These are phyloP conservation scores for Alternaria brassicae DNA, from an alignment of 2,329 filamentous ascomycete genomes.

Conservation along the genomic window DNA sequence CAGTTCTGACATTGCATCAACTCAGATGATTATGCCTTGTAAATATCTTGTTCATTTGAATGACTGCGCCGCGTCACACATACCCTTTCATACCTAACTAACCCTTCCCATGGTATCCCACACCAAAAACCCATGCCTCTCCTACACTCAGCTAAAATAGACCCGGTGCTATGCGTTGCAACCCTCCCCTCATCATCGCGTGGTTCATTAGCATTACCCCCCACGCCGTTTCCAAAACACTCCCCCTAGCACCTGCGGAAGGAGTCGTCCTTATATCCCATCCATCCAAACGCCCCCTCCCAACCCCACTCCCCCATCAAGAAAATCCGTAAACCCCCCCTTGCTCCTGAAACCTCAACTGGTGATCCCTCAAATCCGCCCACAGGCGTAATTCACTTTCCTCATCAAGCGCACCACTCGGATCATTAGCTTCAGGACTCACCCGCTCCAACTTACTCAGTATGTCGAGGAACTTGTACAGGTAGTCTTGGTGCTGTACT, in stretches of 20 bases:
- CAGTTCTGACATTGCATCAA: background rate
- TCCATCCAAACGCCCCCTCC: no score
- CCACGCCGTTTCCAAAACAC: background rate
- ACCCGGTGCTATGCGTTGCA: background rate
- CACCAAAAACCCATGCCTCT: no score
- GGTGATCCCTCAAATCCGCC: constrained; percentile 80
- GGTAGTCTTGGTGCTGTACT: constrained; percentile 71
- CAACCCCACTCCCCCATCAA: background rate
- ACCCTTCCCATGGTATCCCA: background rate
- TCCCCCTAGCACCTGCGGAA: background rate
- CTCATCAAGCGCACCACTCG: constrained; percentile 62
- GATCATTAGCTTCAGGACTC: constrained; percentile 51
- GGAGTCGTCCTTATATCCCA: no score
- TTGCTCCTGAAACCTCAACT: constrained; percentile 72
- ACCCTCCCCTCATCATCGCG: background rate
- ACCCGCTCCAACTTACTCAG: constrained; percentile 76
- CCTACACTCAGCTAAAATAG: no score
- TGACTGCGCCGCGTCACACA: background rate
- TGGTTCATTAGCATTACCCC: background rate
- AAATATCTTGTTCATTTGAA: background rate
- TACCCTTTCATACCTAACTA: background rate
- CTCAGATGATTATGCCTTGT: background rate
- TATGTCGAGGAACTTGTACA: constrained; percentile 76
- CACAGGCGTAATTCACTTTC: constrained; percentile 78
- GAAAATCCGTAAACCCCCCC: constrained; percentile 62